A percentile compares a stretch with the other conserved stretches of the same genome.
Conservation (phyloP, 441 rosid genomes). For the Euphorbia celastroides region DNA sequence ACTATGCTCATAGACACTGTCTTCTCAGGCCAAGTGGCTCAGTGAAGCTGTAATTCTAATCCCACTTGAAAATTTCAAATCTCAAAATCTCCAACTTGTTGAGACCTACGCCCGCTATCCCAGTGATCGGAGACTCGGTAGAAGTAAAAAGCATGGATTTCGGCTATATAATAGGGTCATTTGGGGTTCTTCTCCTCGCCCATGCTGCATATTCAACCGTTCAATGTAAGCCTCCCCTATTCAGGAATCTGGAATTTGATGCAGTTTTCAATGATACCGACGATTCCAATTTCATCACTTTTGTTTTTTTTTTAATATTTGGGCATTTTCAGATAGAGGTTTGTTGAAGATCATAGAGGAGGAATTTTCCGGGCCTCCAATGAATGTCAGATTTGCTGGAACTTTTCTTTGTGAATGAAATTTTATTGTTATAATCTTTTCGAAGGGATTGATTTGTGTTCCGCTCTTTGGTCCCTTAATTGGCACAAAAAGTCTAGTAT, state of each 20-base stretch:
- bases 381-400: constrained; percentile 42
- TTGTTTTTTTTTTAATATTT: background rate
- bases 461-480: constrained; percentile 6
- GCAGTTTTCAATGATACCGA: background rate
- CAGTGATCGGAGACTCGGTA: constrained; percentile 23
- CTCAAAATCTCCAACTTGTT: background rate
- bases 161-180: constrained; percentile 56
- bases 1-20: no score
- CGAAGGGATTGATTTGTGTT: background rate
- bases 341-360: constrained; percentile 92
- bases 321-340: constrained; percentile 63
- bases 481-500: no score
- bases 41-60: background rate
- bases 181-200: constrained; percentile 61
- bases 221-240: constrained; percentile 46
- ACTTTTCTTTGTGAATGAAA: background rate
- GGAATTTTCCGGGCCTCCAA: constrained; percentile 83
- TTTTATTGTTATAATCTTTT: constrained; percentile 1
- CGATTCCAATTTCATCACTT: constrained; percentile 10
- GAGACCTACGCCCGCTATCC: constrained; percentile 4
- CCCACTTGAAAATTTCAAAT: background rate
- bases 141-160: constrained; percentile 38
- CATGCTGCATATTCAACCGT: constrained; percentile 86
- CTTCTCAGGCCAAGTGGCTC: no score
- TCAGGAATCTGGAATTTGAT: constrained; percentile 6